These are phyloP conservation scores for Xylogone sp. DNA, from an alignment of 2,329 filamentous ascomycete genomes.

Conservation along the genomic window DNA sequence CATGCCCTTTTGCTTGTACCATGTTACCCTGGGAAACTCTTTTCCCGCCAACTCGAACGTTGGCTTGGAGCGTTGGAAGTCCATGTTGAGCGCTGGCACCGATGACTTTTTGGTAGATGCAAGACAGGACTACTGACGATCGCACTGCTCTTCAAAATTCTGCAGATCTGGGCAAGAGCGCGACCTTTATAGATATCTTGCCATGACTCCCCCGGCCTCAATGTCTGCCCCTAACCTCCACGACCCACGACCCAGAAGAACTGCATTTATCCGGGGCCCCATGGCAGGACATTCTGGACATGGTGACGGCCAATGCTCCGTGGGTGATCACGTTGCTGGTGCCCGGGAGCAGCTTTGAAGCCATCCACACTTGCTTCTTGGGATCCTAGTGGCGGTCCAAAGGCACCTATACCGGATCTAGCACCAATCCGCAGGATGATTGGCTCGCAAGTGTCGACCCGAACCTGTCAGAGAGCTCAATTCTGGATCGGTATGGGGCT, in stretches of 20 bases:
- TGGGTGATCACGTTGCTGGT: background rate
- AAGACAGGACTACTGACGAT: background rate
- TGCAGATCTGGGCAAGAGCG: background rate
- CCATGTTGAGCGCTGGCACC: conserved; percentile 7
- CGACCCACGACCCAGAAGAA: background rate
- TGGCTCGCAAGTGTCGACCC: background rate
- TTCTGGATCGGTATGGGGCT: background rate
- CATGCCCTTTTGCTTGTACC: conserved; percentile 48
- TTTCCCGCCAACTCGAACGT: conserved; percentile 15
- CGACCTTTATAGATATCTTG: background rate
- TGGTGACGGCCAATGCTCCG: background rate
- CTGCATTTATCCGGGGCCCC: background rate
- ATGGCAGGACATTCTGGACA: background rate
- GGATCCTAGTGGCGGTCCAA: background rate
- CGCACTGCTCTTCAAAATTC: background rate
- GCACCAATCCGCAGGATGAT: background rate
- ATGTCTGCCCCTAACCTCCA: background rate
- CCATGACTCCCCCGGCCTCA: background rate
- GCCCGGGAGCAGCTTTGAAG: background rate
- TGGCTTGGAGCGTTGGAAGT: conserved; percentile 11
- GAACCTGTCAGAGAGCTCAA: background rate
- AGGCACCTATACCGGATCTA: background rate
- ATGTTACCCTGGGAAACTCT: conserved; percentile 32
- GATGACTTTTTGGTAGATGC: background rate
- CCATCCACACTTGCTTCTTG: background rate